phyloP scores from a whole-genome alignment of 495 filamentous ascomycete species.

The Lasiosphaeriaceae sp. region DNA sequence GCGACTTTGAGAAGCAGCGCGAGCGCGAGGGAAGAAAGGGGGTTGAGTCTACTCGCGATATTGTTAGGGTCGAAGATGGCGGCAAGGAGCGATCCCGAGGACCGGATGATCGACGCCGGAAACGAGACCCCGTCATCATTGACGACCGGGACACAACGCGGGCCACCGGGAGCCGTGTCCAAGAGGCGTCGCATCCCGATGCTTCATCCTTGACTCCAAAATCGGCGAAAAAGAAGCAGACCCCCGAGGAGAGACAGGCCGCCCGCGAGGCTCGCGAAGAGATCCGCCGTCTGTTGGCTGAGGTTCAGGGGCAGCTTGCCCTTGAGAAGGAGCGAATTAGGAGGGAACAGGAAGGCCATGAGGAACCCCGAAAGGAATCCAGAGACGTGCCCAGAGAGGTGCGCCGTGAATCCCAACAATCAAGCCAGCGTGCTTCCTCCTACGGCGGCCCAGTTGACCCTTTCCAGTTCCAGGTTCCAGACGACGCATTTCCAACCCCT shows the following conservation, averaged over 20 bases:
- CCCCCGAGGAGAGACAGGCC: slow-evolving; percentile 20
- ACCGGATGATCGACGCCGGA: slow-evolving; percentile 15
- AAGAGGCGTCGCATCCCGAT: not conserved
- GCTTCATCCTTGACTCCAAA: not conserved
- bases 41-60: slow-evolving; percentile 17
- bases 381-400: not conserved
- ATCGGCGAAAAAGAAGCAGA: slow-evolving; percentile 15
- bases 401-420: not conserved
- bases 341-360: not conserved
- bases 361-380: not conserved
- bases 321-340: slow-evolving; percentile 22
- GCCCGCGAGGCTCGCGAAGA: slow-evolving; percentile 25
- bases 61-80: slow-evolving; percentile 16
- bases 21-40: slow-evolving; percentile 22
- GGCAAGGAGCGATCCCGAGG: slow-evolving; percentile 20
- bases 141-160: slow-evolving; percentile 29
- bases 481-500: slow-evolving; percentile 45
- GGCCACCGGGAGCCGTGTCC: not conserved
- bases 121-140: slow-evolving; percentile 19
- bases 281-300: slow-evolving; percentile 21
- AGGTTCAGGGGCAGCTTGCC: slow-evolving; percentile 25
- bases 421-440: slow-evolving; percentile 16
- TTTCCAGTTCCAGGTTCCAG: slow-evolving; percentile 48
- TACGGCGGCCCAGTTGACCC: slow-evolving; percentile 37
- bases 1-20: slow-evolving; percentile 11